Conservation (phyloP, 2,329 filamentous ascomycete species). For the Nigrograna mackinnonii region DNA sequence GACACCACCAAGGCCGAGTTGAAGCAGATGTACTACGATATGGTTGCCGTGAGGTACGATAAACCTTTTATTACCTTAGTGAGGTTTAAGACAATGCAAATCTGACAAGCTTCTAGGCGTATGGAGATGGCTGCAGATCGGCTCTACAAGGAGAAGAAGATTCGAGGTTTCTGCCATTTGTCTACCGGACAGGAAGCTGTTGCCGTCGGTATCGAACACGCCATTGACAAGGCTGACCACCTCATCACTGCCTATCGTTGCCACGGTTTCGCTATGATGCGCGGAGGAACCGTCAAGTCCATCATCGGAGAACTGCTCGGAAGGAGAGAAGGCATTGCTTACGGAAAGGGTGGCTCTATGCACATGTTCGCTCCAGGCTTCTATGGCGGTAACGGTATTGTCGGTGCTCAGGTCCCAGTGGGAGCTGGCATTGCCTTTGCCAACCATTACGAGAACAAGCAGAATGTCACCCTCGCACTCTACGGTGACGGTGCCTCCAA, state of each 20-base stretch:
- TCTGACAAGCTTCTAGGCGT: conserved; percentile 66
- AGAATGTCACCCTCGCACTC: conserved; percentile 84
- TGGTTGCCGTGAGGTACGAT: conserved; percentile 87
- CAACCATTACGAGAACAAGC: conserved; percentile 87
- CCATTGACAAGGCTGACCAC: conserved; percentile 87
- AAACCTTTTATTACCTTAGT: not conserved
- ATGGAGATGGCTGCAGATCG: conserved; percentile 99
- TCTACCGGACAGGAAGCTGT: conserved; percentile 98
- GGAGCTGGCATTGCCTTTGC: conserved; percentile 96
- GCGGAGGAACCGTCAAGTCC: conserved; percentile 83
- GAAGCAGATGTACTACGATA: conserved; percentile 98
- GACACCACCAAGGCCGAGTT: conserved; percentile 96
- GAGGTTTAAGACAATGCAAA: not conserved
- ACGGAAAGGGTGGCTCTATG: conserved; percentile 99
- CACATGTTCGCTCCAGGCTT: conserved; percentile 99
- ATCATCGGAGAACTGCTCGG: conserved; percentile 97
- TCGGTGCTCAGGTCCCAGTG: conserved; percentile 96
- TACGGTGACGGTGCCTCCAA: conserved; percentile 99
- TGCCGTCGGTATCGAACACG: conserved; percentile 94
- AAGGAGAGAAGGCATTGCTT: conserved; percentile 93
- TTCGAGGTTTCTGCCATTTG: conserved; percentile 98
- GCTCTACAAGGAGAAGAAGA: conserved; percentile 99
- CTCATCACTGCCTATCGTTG: conserved; percentile 98
- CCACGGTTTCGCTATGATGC: conserved; percentile 98
- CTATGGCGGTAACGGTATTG: conserved; percentile 98